These are phyloP conservation scores for Podospora bellae-mahoneyi DNA, from an alignment of 495 filamentous ascomycete species.

Conservation along the genomic window DNA sequence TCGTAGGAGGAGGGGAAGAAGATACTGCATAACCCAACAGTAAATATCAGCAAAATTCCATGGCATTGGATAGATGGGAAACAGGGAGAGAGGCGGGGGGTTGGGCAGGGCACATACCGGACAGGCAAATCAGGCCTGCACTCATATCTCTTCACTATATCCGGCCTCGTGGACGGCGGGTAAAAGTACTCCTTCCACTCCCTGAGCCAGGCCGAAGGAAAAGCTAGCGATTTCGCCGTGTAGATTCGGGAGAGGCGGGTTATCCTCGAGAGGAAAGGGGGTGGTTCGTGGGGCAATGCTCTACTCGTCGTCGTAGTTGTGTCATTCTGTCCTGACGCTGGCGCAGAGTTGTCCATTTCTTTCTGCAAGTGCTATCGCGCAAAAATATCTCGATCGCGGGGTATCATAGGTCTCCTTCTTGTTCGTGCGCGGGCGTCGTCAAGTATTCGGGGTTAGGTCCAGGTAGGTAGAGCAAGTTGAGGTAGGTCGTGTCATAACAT, in stretches of 20 bases:
- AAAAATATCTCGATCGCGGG: not conserved
- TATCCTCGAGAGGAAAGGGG: slow-evolving; percentile 26
- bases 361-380: not conserved
- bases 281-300: slow-evolving; percentile 7
- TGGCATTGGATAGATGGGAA: not conserved
- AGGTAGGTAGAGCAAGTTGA: too few species aligned
- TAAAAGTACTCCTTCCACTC: slow-evolving; percentile 27
- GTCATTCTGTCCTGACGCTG: not conserved
- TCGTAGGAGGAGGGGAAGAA: slow-evolving; percentile 40
- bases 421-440: too few species aligned
- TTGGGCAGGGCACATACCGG: slow-evolving; percentile 27
- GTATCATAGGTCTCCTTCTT: not conserved
- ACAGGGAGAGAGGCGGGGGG: not conserved
- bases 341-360: slow-evolving; percentile 2
- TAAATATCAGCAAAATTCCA: too few species aligned
- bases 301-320: not conserved
- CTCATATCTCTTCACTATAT: slow-evolving; percentile 34
- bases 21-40: slow-evolving; percentile 25
- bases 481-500: too few species aligned
- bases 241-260: slow-evolving; percentile 24
- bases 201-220: slow-evolving; percentile 20
- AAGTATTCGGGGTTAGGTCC: too few species aligned
- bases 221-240: slow-evolving; percentile 16
- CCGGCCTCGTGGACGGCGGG: slow-evolving; percentile 24
- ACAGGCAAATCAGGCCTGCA: slow-evolving; percentile 33